A percentile compares a stretch with the other conserved stretches of the same genome.
Evolutionary conservation across 495 filamentous ascomycete genomes (phyloP).

Genomic region (Xylaria palmicola): DNA sequence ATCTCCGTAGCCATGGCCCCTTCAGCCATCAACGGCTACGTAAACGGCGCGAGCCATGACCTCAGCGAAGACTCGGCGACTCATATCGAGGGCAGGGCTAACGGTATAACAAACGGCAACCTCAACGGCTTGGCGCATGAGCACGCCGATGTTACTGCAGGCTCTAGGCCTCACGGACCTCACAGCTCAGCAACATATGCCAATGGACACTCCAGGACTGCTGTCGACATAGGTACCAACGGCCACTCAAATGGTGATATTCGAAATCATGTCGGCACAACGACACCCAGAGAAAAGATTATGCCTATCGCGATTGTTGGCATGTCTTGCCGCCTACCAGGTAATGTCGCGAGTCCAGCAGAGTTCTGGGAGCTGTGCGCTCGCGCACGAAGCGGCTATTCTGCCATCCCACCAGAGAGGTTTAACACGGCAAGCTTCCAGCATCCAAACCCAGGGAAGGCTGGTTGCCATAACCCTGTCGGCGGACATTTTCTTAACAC

Average conservation of each 20-base stretch:
- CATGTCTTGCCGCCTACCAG: conserved; percentile 53
- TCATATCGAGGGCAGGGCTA: conserved; percentile 23
- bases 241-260: conserved; percentile 19
- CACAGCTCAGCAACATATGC: conserved; percentile 15
- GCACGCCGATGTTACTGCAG: conserved; percentile 13
- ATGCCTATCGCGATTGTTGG: conserved; percentile 59
- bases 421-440: conserved; percentile 67
- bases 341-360: conserved; percentile 52
- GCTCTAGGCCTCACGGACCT: conserved; percentile 10
- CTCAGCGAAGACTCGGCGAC: conserved; percentile 25
- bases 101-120: conserved; percentile 39
- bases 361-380: conserved; percentile 60
- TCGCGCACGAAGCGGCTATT: conserved; percentile 58
- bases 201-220: conserved; percentile 4
- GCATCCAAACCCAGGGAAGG: conserved; percentile 74
- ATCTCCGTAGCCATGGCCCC: conserved; percentile 40
- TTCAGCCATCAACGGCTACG: conserved; percentile 41
- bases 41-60: conserved; percentile 33
- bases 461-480: conserved; percentile 68
- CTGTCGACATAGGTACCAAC: conserved; percentile 18
- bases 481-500: conserved; percentile 76
- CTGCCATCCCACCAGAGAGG: conserved; percentile 65
- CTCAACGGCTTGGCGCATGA: conserved; percentile 32
- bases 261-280: neutral
- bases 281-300: conserved; percentile 21